A percentile compares a stretch with the other conserved stretches of the same genome.
Evolutionary conservation across 2,329 filamentous ascomycete genomes (phyloP).

Genomic region (Coniochaeta sp.): DNA sequence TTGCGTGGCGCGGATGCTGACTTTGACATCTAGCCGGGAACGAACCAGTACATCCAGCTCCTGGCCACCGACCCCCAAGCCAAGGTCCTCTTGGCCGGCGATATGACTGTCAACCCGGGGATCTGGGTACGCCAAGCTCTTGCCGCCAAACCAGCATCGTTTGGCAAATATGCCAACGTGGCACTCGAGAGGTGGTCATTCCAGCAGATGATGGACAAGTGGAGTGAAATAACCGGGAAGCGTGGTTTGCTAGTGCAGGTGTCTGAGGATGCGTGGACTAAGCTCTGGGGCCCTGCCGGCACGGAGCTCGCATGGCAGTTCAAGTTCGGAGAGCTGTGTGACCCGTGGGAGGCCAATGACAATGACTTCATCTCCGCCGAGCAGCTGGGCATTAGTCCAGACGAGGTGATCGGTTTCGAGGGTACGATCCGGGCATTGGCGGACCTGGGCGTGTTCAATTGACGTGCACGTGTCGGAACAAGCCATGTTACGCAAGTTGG

Average conservation of each 20-base stretch:
- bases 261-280: conserved; percentile 8
- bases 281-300: conserved; percentile 13
- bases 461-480: too few species aligned
- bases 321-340: conserved; percentile 14
- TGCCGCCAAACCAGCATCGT: too few species aligned
- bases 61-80: conserved; percentile 12
- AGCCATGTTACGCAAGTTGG: too few species aligned
- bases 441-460: not conserved
- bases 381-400: conserved; percentile 11
- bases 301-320: conserved; percentile 15
- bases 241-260: conserved; percentile 12
- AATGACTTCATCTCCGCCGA: conserved; percentile 10
- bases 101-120: conserved; percentile 15
- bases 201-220: too few species aligned
- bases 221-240: conserved; percentile 16
- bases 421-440: not conserved
- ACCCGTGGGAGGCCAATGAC: conserved; percentile 13
- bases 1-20: not conserved
- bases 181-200: too few species aligned
- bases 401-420: conserved; percentile 14
- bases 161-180: too few species aligned
- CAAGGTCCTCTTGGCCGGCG: conserved; percentile 15
- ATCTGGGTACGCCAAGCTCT: conserved; percentile 17
- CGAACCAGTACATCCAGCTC: conserved; percentile 12
- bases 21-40: not conserved